phyloP scores from a whole-genome alignment of 305 asterid species.

The Fraxinus sp. region DNA sequence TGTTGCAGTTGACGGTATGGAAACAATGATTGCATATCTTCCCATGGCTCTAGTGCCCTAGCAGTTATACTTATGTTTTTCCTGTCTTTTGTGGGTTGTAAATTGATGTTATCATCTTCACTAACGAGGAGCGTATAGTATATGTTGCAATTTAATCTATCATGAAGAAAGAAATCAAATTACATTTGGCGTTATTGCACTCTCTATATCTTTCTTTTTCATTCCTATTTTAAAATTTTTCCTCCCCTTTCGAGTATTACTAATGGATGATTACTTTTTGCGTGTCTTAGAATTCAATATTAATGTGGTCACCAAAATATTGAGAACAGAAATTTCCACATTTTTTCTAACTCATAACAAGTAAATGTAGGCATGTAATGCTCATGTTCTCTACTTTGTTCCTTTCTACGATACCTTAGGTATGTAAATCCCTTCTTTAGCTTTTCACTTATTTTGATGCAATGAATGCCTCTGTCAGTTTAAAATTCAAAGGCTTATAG shows the following conservation, averaged over 20 bases:
- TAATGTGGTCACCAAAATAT: not conserved
- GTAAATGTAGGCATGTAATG: constrained; percentile 65
- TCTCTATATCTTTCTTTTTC: too few relatives aligned
- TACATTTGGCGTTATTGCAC: too few relatives aligned
- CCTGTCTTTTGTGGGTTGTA: not conserved
- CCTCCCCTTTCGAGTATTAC: too few relatives aligned
- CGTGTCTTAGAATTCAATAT: not conserved
- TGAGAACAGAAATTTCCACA: not conserved
- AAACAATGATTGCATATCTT: not conserved
- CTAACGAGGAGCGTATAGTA: not conserved
- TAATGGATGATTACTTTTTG: too few relatives aligned
- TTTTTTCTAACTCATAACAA: constrained; percentile 1
- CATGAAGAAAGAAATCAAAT: not conserved
- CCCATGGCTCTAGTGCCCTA: not conserved
- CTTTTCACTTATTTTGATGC: not conserved
- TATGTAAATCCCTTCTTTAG: constrained; percentile 24
- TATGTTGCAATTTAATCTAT: not conserved
- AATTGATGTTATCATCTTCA: not conserved
- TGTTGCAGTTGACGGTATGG: not conserved
- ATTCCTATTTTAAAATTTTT: too few relatives aligned
- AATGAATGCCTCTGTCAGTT: not conserved
- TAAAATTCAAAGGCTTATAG: constrained; percentile 6
- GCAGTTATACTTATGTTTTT: not conserved
- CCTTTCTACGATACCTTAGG: constrained; percentile 68
- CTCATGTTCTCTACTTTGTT: constrained; percentile 65